Base-by-base conservation (phyloP, 78 protist species). In the slime mould (Dictyostelium discoideum) region DNA sequence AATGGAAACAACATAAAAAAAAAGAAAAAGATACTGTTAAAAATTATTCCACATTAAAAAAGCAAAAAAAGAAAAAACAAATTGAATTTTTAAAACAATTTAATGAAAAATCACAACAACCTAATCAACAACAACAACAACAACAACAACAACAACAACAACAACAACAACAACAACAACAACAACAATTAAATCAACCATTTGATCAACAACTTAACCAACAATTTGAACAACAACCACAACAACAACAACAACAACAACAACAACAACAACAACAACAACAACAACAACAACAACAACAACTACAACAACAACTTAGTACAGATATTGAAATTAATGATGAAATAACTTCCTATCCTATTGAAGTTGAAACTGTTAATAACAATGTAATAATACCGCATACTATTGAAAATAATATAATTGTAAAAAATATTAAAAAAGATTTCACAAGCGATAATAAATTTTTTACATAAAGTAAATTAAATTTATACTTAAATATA, bases 1-100 rank as follows among this genome's bases (percentile, higher is more conserved):
- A 72, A 72, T 90, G 94, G 94, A 90, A 90, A 73, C 74, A 82
- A 18, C 76, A 32, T 20, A 80, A 90, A 48, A 13, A 90, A 26
- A 46, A 22, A 29, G 88, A 90, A 50, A 42, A 26, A 44, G 29
- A 78, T 73, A 14, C 16, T 32, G 37, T 26, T 26, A 73, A 73
- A 73, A 13, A 24, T 10, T 73, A 26, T 26, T 32, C 39, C 11
- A 14, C 32, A 73, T 73, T 73, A 10, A 73, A 73, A 32, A 24
- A 73, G 32, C 44, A 32, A 32, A 24, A 69, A 73, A 24, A 73
- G 32, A 16, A 29, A 73, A 73, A 29, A 73, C 79, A 73, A 72
- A n/a, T 9, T 8, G 76, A 67, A 67, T 24, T 24, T 24, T 67
- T 67, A 67, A 67, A 67, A 24, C 76, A 67, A 67, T 67, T 24